Evolutionary conservation across 179 eudicot species (phyloP), one percentile per base, ranked within the genome.

Genomic region (Beta macrorhiza): DNA sequence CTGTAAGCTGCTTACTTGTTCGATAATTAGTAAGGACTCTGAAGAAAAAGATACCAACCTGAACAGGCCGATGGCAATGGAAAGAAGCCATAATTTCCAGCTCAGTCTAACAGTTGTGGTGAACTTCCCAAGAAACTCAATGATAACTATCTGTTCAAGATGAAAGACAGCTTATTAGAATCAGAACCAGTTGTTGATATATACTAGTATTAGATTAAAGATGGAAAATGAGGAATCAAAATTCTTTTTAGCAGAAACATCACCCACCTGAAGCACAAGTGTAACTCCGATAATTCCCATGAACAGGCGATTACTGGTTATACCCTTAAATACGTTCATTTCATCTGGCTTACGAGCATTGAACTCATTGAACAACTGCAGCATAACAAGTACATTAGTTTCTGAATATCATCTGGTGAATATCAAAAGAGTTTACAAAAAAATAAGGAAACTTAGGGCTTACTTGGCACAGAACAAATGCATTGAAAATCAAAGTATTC

Each of bases 381-480:
- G 14, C 58, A 75, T 58, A 12, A 59, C 63, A 79, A 56, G 58
- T 55, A 72, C 29, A 20, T 25, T 15, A 72, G 19, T 11, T 44
- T 62, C 74, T 4, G 51, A 59, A 14, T 52, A 19, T 20, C 11
- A 53, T 42, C 44, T 44, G 42, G 42, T 37, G 47, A 45, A 20
- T 29, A 51, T 37, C 42, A 37, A 3, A 37, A 37, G 42, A 37
- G 42, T 37, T 37, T 1, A 37, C 42, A 37, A 37, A 37, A 37
- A 37, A 37, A 37, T 37, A 37, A 71, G 6, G 20, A 7, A 11
- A 32, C 44, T 45, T 20, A n/a, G 5, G 37, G 87, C 92, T 81
- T 90, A 93, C 98, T 85, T 95, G 99, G 82, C 98, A 93, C 49
- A 95, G 76, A 82, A 95, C 99, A 83, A 95, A 95, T 52, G 93